Evolutionary conservation across 2,329 filamentous ascomycete species (phyloP), one percentile per base, ranked within the genome.

Genomic region (Diaporthe vaccinii): DNA sequence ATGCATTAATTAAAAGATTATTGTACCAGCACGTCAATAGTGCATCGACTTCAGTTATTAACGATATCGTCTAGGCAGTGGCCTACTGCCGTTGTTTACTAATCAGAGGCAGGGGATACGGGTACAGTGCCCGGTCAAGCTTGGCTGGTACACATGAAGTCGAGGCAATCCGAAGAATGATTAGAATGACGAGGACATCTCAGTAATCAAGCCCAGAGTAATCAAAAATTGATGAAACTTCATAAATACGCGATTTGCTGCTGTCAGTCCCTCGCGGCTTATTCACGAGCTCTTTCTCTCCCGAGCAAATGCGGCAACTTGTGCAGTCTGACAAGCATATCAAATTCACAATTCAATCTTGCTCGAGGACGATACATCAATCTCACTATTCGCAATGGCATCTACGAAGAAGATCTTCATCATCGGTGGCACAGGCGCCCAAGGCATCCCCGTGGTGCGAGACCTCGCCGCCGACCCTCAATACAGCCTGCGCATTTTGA

Each of bases 401-500:
- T 2, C 39, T n/a, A n/a, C 15, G 1, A 65, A 65, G 28, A 65
- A 28, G 3, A 77, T 83, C 74, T 82, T 84, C 77, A 77, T 89
- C 67, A 83, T 90, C 58, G 87, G 88, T 39, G 88, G 85, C 4
- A 89, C 88, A 0, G 88, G 88, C 4, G 88, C 88, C 53, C 88
- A 89, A 79, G 87, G 88, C 20, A 84, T 86, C 20, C 86, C 88
- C 1, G 83, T 90, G 1, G 81, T 88, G 70, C 81, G 83, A 44
- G 84, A 84, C 34, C 84, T 87, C 7, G 82, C 84, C 44, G 74
- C 82, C 69, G 85, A 86, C 76, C 82, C 83, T 49, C 81, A 82
- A 62, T 90, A 90, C 80, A 78, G 80, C 39, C 82, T 87, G 74
- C 84, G 85, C 39, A 82, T 87, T 31, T 81, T 91, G 10, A 90